Conservation (phyloP, 805 yeast genomes). For the Barnettozyma siamensis region DNA sequence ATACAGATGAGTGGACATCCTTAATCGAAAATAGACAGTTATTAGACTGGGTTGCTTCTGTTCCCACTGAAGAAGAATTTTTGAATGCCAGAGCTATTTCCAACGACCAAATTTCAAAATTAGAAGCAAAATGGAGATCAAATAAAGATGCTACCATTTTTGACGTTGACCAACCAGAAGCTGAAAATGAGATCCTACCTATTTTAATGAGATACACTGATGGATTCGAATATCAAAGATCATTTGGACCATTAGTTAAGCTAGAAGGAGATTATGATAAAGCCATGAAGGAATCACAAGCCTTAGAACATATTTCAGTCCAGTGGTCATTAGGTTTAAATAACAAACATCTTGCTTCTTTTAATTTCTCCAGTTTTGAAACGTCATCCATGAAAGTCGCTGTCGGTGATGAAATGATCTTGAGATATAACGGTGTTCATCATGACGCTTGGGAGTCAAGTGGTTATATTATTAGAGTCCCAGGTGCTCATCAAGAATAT, state of each 20-base stretch:
- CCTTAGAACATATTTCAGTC: conserved; percentile 64
- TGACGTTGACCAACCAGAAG: conserved; percentile 51
- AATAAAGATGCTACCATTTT: conserved; percentile 66
- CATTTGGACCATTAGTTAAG: conserved; percentile 78
- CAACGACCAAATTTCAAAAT: conserved; percentile 56
- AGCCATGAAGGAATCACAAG: conserved; percentile 68
- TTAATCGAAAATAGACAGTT: conserved; percentile 74
- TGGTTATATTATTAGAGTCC: conserved; percentile 70
- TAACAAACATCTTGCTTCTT: conserved; percentile 62
- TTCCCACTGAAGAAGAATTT: conserved; percentile 60
- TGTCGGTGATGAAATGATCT: conserved; percentile 76
- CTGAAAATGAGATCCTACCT: conserved; percentile 60
- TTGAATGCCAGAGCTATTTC: conserved; percentile 51
- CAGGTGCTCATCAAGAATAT: conserved; percentile 58
- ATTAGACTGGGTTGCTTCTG: conserved; percentile 74
- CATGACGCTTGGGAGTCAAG: conserved; percentile 64
- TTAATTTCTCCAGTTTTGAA: conserved; percentile 64
- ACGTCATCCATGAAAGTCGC: conserved; percentile 60
- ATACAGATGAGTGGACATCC: conserved; percentile 81
- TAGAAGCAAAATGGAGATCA: conserved; percentile 79
- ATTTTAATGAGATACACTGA: conserved; percentile 72
- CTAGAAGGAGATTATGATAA: conserved; percentile 79
- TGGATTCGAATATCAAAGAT: conserved; percentile 78
- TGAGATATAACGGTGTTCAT: conserved; percentile 54
- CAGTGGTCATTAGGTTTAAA: conserved; percentile 68